A percentile compares a stretch with the other conserved stretches of the same genome.
These are phyloP conservation scores for Sugiyamaella pinicola DNA, from an alignment of 1,139 yeast genomes.

Conservation along the genomic window DNA sequence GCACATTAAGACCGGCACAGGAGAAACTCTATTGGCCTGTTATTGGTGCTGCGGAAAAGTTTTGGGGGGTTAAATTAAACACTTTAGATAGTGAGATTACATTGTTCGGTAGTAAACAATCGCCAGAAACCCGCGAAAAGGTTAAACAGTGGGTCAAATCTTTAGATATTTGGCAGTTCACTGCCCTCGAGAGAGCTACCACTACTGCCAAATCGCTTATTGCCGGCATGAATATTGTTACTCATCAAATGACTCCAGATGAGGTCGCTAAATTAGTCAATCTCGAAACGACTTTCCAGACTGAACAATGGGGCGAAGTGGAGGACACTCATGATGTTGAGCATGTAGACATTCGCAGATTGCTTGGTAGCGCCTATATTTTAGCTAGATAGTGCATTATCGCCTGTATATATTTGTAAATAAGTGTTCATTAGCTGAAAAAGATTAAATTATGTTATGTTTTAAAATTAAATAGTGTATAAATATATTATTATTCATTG, in stretches of 20 bases:
- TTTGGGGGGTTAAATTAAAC: slow-evolving; percentile 56
- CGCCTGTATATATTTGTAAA: slow-evolving; percentile 16
- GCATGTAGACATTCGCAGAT: slow-evolving; percentile 82
- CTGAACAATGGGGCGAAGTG: slow-evolving; percentile 95
- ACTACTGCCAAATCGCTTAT: slow-evolving; percentile 83
- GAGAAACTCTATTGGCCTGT: slow-evolving; percentile 75
- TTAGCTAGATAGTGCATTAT: slow-evolving; percentile 42
- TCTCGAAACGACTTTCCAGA: slow-evolving; percentile 81
- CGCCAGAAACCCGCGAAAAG: slow-evolving; percentile 58
- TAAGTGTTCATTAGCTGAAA: not conserved
- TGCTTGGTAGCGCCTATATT: slow-evolving; percentile 78
- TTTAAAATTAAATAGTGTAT: slow-evolving; percentile 6
- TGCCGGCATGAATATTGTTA: slow-evolving; percentile 52
- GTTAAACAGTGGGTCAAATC: slow-evolving; percentile 66
- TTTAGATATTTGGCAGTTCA: slow-evolving; percentile 73
- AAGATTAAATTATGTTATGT: slow-evolving; percentile 11
- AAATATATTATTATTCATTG: slow-evolving; percentile 25
- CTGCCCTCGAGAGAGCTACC: slow-evolving; percentile 86
- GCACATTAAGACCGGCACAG: slow-evolving; percentile 73
- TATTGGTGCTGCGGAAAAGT: slow-evolving; percentile 64
- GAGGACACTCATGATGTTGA: slow-evolving; percentile 98
- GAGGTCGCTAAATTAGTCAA: slow-evolving; percentile 78
- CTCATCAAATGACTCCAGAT: slow-evolving; percentile 52
- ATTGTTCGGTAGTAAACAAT: slow-evolving; percentile 75
- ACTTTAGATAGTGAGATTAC: slow-evolving; percentile 84